Evolutionary conservation across 192 early-diverging fungal species (phyloP), one percentile per base, ranked within the genome.

Genomic region (Endogone sp.): DNA sequence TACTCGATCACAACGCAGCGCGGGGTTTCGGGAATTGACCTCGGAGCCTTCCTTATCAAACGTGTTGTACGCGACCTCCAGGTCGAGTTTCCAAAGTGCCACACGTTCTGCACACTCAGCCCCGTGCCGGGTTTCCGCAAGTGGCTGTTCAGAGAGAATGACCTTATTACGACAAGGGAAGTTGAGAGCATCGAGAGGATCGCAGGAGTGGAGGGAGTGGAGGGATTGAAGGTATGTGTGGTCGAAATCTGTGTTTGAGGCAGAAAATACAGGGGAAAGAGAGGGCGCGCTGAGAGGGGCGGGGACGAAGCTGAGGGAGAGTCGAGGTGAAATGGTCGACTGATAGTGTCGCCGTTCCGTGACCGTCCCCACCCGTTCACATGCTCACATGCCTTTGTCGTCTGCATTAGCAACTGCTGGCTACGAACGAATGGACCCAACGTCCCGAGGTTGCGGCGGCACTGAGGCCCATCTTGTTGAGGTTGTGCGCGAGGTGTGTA

Each of bases 1-100:
- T 98, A 98, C 78, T 96, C 96, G 2, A 97, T 98, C 67, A 93
- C 92, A 16, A 92, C 92, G 23, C 94, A 97, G 70, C 85, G 85
- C 32, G 91, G 86, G 69, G 82, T 98, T 10, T 82, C 91, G 13
- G 94, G 96, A 23, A 92, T 98, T 30, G 92, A 98, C 56, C 69
- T 98, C 25, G 96, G 94, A 8, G 94, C 93, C 75, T 93, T 94
- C 74, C 73, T 95, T 67, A 93, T 96, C 71, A 95, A 95, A 68
- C 86, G 90, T 16, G 94, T 95, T 2, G 92, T 98, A 3, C 81
- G 83, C n/a, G 88, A 94, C 29, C 79, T 97, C 16, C 87, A 90
- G 67, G 65, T 70, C 6, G 80, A 89, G 32, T 76, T 89, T 67
- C 91, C 94, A 23, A 83, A 84, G 59, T 82, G 97, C 22, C 69